Percentiles rank a stretch among this genome's conserved stretches.
phyloP scores from a whole-genome alignment of 768 basidiomycete species.

The Coprinellus aureogranulatus region DNA sequence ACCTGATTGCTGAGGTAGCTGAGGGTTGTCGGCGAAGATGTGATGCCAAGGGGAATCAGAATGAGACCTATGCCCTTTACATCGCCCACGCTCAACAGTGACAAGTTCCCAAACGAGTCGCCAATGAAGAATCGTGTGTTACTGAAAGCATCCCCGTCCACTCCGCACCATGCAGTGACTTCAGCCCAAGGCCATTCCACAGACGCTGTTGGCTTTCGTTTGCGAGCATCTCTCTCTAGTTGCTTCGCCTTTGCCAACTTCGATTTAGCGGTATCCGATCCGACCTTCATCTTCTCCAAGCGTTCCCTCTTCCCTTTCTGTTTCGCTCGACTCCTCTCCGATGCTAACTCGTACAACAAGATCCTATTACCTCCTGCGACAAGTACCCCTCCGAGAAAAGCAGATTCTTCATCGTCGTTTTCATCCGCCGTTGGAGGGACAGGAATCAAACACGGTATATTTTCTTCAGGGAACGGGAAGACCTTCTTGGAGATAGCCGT shows the following conservation, averaged over 20 bases:
- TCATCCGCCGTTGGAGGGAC: slow-evolving; percentile 30
- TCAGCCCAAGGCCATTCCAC: slow-evolving; percentile 79
- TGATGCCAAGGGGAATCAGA: slow-evolving; percentile 60
- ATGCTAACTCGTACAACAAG: slow-evolving; percentile 57
- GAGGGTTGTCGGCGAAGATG: slow-evolving; percentile 67
- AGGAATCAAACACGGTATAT: slow-evolving; percentile 34
- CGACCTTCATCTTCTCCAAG: slow-evolving; percentile 50
- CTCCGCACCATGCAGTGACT: slow-evolving; percentile 58
- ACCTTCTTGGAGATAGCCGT: slow-evolving; percentile 48
- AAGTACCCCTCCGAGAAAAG: slow-evolving; percentile 65
- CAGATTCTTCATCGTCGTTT: slow-evolving; percentile 26
- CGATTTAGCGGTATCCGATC: slow-evolving; percentile 38
- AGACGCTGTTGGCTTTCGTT: slow-evolving; percentile 50
- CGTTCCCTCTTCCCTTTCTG: slow-evolving; percentile 55
- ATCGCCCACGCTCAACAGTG: slow-evolving; percentile 56
- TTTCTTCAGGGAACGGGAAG: slow-evolving; percentile 21
- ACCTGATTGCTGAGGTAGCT: slow-evolving; percentile 70
- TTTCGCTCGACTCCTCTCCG: slow-evolving; percentile 46
- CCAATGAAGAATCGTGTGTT: slow-evolving; percentile 56
- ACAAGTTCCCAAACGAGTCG: slow-evolving; percentile 69
- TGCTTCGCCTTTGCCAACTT: slow-evolving; percentile 56
- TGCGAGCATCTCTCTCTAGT: slow-evolving; percentile 50
- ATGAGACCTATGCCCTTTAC: slow-evolving; percentile 43
- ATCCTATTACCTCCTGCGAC: slow-evolving; percentile 69
- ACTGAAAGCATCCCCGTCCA: slow-evolving; percentile 38